These are phyloP conservation scores for Botrytis squamosa DNA, from an alignment of 2,329 filamentous ascomycete species.

Conservation along the genomic window DNA sequence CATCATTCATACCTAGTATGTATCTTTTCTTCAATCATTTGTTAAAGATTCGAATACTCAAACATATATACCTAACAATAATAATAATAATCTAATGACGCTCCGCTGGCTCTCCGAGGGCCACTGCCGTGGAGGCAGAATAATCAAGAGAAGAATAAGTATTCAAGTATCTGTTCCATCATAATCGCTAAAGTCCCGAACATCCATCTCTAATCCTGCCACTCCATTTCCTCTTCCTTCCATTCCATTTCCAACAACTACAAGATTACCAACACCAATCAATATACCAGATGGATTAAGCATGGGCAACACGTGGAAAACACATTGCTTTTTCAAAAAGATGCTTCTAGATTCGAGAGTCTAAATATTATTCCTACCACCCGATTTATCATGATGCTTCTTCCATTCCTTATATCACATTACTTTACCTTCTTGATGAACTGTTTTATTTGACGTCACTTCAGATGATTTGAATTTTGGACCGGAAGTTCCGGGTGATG, in stretches of 20 bases:
- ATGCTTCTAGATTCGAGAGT: background rate
- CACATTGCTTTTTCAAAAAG: background rate
- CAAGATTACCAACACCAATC: background rate
- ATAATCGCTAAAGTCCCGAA: background rate
- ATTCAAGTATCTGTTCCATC: background rate
- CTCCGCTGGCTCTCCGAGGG: too few relatives aligned
- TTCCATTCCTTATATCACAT: background rate
- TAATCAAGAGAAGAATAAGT: too few relatives aligned
- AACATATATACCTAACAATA: too few relatives aligned
- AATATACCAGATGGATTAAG: background rate
- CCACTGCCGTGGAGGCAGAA: too few relatives aligned
- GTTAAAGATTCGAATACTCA: background rate
- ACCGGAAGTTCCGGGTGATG: background rate
- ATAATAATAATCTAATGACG: too few relatives aligned
- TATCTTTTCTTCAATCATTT: background rate
- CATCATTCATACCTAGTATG: too few relatives aligned
- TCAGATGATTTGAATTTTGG: background rate
- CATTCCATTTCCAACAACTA: background rate
- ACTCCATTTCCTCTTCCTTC: background rate
- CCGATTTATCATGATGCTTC: background rate
- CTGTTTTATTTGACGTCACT: background rate
- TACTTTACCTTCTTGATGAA: background rate
- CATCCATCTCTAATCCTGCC: background rate
- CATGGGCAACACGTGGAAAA: background rate
- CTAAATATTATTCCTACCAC: background rate